phyloP scores from a whole-genome alignment of 2,329 filamentous ascomycete species.

The Ceratocystis destructans region DNA sequence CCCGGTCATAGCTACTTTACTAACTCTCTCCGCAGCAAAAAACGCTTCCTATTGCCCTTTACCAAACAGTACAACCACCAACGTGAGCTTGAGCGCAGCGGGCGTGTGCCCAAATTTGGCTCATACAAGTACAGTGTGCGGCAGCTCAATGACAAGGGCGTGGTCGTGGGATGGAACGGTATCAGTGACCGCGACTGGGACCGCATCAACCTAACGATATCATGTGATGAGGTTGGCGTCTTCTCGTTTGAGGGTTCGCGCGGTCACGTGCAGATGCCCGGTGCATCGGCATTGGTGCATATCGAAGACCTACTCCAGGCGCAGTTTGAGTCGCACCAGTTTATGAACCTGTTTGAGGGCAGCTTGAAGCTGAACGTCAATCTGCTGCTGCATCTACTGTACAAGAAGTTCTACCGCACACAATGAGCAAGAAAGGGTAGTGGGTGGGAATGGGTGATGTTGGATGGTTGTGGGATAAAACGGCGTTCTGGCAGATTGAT shows the following conservation, averaged over 20 bases:
- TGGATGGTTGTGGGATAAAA: background rate
- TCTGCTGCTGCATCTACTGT: slow-evolving; percentile 85
- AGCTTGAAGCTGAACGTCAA: slow-evolving; percentile 87
- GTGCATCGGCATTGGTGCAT: slow-evolving; percentile 73
- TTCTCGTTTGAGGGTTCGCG: slow-evolving; percentile 86
- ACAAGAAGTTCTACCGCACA: slow-evolving; percentile 93
- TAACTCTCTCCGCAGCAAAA: slow-evolving; percentile 45
- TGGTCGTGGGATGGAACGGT: slow-evolving; percentile 81
- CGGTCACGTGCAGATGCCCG: slow-evolving; percentile 90
- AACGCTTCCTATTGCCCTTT: slow-evolving; percentile 86
- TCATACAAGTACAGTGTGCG: slow-evolving; percentile 94
- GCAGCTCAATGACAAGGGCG: slow-evolving; percentile 80
- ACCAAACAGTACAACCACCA: slow-evolving; percentile 99
- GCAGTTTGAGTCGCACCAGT: slow-evolving; percentile 93
- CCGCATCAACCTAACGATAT: slow-evolving; percentile 86
- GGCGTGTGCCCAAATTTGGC: slow-evolving; percentile 91
- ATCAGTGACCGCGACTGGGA: slow-evolving; percentile 75
- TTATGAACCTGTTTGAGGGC: slow-evolving; percentile 86
- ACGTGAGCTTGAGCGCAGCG: slow-evolving; percentile 80
- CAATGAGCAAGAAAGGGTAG: slow-evolving; percentile 32
- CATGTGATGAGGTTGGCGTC: slow-evolving; percentile 82
- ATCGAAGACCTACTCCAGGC: slow-evolving; percentile 91
- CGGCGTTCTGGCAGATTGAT: background rate
- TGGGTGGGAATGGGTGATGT: background rate
- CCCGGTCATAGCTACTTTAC: background rate